A percentile compares a stretch with the other conserved stretches of the same genome.
phyloP scores from a whole-genome alignment of 169 alveolate genomes.

The Theileria parva region DNA sequence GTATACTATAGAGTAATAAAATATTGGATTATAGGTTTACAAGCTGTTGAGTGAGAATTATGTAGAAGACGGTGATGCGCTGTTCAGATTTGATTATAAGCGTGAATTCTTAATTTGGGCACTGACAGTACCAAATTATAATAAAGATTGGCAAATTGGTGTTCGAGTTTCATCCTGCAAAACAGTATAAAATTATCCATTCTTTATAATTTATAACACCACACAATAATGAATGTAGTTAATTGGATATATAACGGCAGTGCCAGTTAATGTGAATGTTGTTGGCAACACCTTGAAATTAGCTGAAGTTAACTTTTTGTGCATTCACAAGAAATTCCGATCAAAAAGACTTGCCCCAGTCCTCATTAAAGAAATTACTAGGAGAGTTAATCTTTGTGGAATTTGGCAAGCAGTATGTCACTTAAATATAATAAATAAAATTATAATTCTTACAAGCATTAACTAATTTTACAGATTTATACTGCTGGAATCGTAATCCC shows the following conservation, averaged over 20 bases:
- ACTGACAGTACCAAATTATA: constrained; percentile 87
- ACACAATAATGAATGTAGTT: constrained; percentile 71
- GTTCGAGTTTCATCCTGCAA: constrained; percentile 81
- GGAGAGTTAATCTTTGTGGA: constrained; percentile 92
- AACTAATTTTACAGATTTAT: constrained; percentile 66
- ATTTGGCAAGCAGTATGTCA: constrained; percentile 94
- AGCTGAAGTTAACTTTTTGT: constrained; percentile 96
- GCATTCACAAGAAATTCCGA: constrained; percentile 97
- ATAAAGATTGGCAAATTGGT: constrained; percentile 91
- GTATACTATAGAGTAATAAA: too few relatives aligned
- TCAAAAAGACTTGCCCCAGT: constrained; percentile 93
- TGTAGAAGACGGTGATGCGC: constrained; percentile 96
- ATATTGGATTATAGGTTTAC: constrained; percentile 74
- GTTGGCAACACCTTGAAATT: constrained; percentile 75
- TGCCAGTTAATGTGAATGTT: constrained; percentile 87
- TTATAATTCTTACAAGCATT: too few relatives aligned
- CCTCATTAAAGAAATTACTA: constrained; percentile 94
- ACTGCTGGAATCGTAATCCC: constrained; percentile 96
- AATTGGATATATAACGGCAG: constrained; percentile 93
- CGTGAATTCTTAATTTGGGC: constrained; percentile 95
- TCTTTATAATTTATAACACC: constrained; percentile 21
- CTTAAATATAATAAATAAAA: not conserved
- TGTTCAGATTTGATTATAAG: constrained; percentile 96
- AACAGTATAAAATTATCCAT: constrained; percentile 16
- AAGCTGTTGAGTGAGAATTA: constrained; percentile 89